Evolutionary conservation across 352 stramenopile genomes (phyloP).

Genomic region (Phytophthora litchii): DNA sequence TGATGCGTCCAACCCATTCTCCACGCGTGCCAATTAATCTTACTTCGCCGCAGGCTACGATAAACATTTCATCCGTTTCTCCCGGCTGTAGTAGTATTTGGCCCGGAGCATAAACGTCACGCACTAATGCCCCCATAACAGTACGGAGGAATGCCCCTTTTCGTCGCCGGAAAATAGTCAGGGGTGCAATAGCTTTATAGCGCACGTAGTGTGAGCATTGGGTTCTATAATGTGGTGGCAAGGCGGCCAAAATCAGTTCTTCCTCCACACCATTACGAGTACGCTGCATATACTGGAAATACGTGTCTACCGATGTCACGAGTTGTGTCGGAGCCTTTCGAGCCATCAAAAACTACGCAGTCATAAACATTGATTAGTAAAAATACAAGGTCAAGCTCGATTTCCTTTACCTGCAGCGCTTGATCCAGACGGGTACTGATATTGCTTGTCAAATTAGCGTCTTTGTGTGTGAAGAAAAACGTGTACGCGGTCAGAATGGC

Average conservation of each 20-base stretch:
- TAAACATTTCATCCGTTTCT: slow-evolving; percentile 61
- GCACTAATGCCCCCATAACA: slow-evolving; percentile 45
- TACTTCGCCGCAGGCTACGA: slow-evolving; percentile 53
- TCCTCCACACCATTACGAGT: slow-evolving; percentile 65
- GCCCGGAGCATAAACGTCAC: slow-evolving; percentile 56
- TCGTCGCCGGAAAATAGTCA: slow-evolving; percentile 51
- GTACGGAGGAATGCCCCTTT: slow-evolving; percentile 61
- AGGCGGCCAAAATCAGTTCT: slow-evolving; percentile 46
- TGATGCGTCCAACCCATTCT: slow-evolving; percentile 29
- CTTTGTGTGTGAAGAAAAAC: slow-evolving; percentile 76
- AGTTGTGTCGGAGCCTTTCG: slow-evolving; percentile 45
- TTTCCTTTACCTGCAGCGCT: slow-evolving; percentile 38
- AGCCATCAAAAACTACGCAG: slow-evolving; percentile 45
- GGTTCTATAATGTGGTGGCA: slow-evolving; percentile 55
- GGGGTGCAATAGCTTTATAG: slow-evolving; percentile 50
- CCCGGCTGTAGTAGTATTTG: slow-evolving; percentile 35
- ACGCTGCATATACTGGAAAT: slow-evolving; percentile 80
- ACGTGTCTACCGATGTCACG: slow-evolving; percentile 42
- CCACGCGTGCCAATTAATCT: slow-evolving; percentile 33
- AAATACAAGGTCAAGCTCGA: not conserved
- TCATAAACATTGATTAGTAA: slow-evolving; percentile 2
- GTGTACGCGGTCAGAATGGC: slow-evolving; percentile 72
- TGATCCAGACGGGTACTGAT: slow-evolving; percentile 71
- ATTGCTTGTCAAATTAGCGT: slow-evolving; percentile 61
- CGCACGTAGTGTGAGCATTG: slow-evolving; percentile 61